Base-by-base conservation (phyloP, 768 basidiomycete genomes). In the Russula earlei region DNA sequence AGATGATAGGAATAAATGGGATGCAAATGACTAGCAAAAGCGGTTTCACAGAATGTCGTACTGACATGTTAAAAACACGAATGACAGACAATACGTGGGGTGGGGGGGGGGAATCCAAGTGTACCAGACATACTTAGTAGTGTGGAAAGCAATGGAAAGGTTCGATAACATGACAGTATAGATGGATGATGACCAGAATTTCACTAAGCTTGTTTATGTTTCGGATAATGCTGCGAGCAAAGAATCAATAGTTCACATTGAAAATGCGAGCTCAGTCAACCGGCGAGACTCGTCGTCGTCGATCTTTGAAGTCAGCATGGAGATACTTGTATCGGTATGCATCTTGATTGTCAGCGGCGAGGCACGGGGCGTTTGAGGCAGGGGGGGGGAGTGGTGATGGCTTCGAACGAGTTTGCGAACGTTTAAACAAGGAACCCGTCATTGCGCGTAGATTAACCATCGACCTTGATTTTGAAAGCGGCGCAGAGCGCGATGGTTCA, bases 261-360 rank as follows among this genome's bases (percentile, higher is more conserved):
- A 68, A 65, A 87, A 89, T 52, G 85, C 85, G 63, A 85, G 66
- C 71, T 89, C 86, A 42, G 82, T 81, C 73, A 87, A 70, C 67
- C 84, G 71, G 68, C 85, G 71, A 59, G 74, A 76, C 72, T 89
- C 86, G 11, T 80, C 82, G 59, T 89, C 84, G 65, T 78, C 71
- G 38, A 88, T 86, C 38, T 67, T 69, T 46, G 63, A 74, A 52
- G 78, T 70, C 69, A 82, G 75, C 33, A 72, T 49, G 56, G 80
- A 48, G 50, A 89, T 85, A 53, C 74, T 81, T 44, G 76, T 83
- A 17, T 71, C 66, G 58, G 70, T 81, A 63, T 88, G 79, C 54
- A 86, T 76, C 44, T 76, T 80, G 34, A 84, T 82, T 52, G 72
- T 70, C 19, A 84, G 69, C 12, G 83, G 71, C 60, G 69, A 63